These are phyloP conservation scores for Davidsoniella eucalypti DNA, from an alignment of 2,329 filamentous ascomycete genomes.

Conservation along the genomic window DNA sequence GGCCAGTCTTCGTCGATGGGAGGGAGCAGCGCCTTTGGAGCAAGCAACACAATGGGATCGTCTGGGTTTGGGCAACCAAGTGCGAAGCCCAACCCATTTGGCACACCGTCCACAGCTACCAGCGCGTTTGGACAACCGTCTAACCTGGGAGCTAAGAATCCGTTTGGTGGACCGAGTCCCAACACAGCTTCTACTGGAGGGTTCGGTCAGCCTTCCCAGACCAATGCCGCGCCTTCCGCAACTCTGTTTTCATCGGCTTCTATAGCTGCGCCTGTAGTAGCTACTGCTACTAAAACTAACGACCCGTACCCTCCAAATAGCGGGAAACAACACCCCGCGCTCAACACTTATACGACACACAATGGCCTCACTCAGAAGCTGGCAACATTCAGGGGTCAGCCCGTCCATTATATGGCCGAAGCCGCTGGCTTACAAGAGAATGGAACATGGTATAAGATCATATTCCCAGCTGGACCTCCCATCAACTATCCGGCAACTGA, in stretches of 20 bases:
- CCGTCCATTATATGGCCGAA: slow-evolving; percentile 39
- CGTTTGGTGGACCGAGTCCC: slow-evolving; percentile 8
- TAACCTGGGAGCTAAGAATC: slow-evolving; percentile 2
- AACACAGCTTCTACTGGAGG: slow-evolving; percentile 2
- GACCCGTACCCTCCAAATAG: slow-evolving; percentile 30
- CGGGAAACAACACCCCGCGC: slow-evolving; percentile 27
- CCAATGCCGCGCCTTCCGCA: not conserved
- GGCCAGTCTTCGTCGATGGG: slow-evolving; percentile 13
- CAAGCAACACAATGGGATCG: not conserved
- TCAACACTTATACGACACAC: slow-evolving; percentile 28
- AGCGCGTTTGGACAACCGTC: slow-evolving; percentile 13
- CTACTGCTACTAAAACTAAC: slow-evolving; percentile 11
- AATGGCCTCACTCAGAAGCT: slow-evolving; percentile 28
- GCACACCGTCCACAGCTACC: slow-evolving; percentile 15
- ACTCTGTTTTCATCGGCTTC: slow-evolving; percentile 3
- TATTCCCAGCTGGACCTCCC: slow-evolving; percentile 57
- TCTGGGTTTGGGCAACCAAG: slow-evolving; percentile 18
- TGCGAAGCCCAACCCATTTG: slow-evolving; percentile 17
- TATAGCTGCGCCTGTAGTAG: slow-evolving; percentile 13
- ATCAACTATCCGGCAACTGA: slow-evolving; percentile 47
- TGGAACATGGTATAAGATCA: slow-evolving; percentile 46
- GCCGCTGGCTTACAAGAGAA: slow-evolving; percentile 34
- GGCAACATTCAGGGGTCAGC: slow-evolving; percentile 44
- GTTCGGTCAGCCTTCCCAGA: slow-evolving; percentile 9
- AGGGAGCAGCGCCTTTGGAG: slow-evolving; percentile 2